Evolutionary conservation across 257 asterid genomes (phyloP).

Genomic region (Penstemon davidsonii): DNA sequence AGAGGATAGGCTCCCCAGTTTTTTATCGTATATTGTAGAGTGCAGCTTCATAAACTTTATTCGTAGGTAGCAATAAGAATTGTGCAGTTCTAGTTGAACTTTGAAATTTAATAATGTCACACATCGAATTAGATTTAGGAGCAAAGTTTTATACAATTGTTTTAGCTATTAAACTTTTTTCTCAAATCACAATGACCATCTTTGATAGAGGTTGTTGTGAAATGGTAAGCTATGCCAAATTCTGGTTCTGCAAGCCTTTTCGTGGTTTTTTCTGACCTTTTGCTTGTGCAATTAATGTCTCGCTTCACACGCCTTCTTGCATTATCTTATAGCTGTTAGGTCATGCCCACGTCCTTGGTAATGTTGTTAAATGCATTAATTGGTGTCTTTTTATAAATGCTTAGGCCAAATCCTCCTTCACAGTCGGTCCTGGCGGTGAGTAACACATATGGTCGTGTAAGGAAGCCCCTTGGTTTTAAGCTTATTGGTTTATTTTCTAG

Average conservation of each 20-base stretch:
- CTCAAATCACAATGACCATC: too few relatives aligned
- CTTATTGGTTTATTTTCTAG: constrained; percentile 66
- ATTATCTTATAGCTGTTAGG: constrained; percentile 21
- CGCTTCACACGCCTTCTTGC: constrained; percentile 8
- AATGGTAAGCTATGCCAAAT: constrained; percentile 13
- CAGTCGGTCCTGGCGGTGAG: constrained; percentile 92
- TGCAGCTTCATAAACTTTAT: constrained; percentile 11
- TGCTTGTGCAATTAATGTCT: constrained; percentile 17
- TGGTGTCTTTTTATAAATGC: constrained; percentile 25
- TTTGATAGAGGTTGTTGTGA: constrained; percentile 1
- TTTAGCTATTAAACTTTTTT: not conserved
- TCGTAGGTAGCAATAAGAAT: constrained; percentile 15
- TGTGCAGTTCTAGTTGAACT: constrained; percentile 10
- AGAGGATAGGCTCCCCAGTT: not conserved
- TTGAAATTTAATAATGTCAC: not conserved
- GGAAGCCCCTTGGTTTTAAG: constrained; percentile 86
- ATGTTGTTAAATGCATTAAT: constrained; percentile 28
- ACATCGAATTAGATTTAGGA: not conserved
- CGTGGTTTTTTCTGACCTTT: constrained; percentile 3
- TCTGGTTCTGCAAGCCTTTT: constrained; percentile 2
- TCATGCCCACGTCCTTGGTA: constrained; percentile 18
- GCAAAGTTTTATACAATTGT: not conserved
- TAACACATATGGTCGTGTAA: constrained; percentile 83
- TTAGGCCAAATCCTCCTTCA: constrained; percentile 97
- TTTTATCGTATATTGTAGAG: constrained; percentile 7